Percentiles rank a stretch among this genome's conserved stretches.
These are phyloP conservation scores for Pythium periplocum DNA, from an alignment of 352 stramenopile genomes.

Conservation along the genomic window DNA sequence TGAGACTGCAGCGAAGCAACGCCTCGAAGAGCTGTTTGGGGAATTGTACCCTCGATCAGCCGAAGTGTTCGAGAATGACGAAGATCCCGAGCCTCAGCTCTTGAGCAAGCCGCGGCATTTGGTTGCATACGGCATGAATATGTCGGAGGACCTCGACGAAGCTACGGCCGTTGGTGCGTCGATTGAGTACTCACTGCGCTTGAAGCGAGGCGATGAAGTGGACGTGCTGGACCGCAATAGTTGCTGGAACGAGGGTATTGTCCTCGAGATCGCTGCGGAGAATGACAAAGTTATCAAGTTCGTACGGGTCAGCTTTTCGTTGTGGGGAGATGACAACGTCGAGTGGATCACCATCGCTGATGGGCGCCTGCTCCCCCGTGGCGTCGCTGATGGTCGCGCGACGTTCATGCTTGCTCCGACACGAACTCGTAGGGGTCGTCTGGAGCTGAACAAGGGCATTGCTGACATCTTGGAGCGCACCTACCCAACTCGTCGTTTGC, in stretches of 20 bases:
- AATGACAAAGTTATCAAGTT: conserved; percentile 35
- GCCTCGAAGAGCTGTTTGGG: conserved; percentile 57
- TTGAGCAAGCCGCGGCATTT: conserved; percentile 40
- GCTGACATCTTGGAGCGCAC: conserved; percentile 50
- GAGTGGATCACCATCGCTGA: conserved; percentile 74
- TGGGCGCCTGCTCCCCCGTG: conserved; percentile 65
- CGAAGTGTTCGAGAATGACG: conserved; percentile 2
- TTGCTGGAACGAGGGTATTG: conserved; percentile 78
- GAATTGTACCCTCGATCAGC: conserved; percentile 33
- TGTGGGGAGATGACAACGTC: conserved; percentile 45
- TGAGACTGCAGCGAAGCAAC: conserved; percentile 28
- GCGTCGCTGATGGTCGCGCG: conserved; percentile 46
- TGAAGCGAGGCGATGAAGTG: conserved; percentile 50
- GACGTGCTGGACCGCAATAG: conserved; percentile 76
- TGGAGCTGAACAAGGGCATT: conserved; percentile 44
- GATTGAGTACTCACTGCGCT: conserved; percentile 61
- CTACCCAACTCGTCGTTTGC: conserved; percentile 31
- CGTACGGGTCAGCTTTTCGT: conserved; percentile 55
- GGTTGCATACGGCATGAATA: conserved; percentile 36
- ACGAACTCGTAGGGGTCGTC: conserved; percentile 27
- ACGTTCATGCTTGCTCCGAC: conserved; percentile 36
- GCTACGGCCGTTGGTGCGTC: conserved; percentile 42
- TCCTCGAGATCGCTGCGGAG: conserved; percentile 56
- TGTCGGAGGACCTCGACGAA: conserved; percentile 16
- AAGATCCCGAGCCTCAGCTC: conserved; percentile 21